A percentile compares a stretch with the other conserved stretches of the same genome.
Conservation (phyloP, 2,329 filamentous ascomycete species). For the Orbilia javanica region DNA sequence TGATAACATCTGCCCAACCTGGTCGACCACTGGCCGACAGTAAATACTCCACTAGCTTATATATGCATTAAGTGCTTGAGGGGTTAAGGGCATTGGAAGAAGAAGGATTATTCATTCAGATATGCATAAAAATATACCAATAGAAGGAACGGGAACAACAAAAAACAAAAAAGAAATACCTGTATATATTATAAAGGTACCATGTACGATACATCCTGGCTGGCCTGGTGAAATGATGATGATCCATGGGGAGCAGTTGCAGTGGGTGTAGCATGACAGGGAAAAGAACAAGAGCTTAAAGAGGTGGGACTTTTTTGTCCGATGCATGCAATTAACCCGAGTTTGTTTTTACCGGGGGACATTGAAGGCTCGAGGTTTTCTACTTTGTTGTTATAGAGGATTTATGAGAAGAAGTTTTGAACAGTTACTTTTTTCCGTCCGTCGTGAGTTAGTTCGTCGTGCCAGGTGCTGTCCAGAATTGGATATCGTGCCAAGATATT, state of each 20-base stretch:
- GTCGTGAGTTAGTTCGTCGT: too few species aligned
- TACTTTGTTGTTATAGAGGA: constrained; percentile 6
- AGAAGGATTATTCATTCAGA: neutral
- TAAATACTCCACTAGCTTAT: constrained; percentile 2
- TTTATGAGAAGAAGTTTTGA: constrained; percentile 10
- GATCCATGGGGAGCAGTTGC: constrained; percentile 10
- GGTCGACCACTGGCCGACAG: constrained; percentile 40
- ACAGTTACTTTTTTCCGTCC: neutral
- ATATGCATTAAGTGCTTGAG: neutral
- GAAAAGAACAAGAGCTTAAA: constrained; percentile 2
- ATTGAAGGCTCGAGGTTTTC: too few species aligned
- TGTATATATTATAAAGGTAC: constrained; percentile 41
- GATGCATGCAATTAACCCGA: constrained; percentile 10
- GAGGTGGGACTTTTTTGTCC: constrained; percentile 24
- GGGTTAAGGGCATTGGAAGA: neutral
- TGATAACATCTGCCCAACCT: constrained; percentile 34
- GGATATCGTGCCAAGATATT: neutral
- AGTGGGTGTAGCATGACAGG: constrained; percentile 27
- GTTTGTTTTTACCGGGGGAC: too few species aligned
- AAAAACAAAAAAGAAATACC: constrained; percentile 9
- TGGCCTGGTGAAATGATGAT: constrained; percentile 12
- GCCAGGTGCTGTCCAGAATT: too few species aligned
- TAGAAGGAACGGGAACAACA: neutral
- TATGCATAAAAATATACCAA: neutral
- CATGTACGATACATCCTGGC: constrained; percentile 55